Evolutionary conservation across 257 asterid species (phyloP).

Genomic region (Rubia yunnanensis): DNA sequence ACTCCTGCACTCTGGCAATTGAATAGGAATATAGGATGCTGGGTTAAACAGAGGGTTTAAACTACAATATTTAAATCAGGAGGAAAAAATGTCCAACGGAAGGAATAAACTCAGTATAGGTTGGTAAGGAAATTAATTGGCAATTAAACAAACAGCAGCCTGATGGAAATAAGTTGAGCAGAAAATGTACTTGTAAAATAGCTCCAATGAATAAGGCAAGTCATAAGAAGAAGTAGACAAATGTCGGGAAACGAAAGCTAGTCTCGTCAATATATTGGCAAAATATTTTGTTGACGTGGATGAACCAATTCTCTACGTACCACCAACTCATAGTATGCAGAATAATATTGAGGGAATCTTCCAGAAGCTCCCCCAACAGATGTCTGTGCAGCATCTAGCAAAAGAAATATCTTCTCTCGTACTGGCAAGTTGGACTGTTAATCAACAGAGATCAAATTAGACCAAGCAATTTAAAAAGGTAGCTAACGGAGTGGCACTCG

Average conservation of each 20-base stretch:
- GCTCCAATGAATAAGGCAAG: background rate
- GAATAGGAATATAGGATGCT: background rate
- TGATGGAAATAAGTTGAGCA: background rate
- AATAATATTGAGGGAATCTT: conserved; percentile 78
- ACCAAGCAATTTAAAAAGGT: conserved; percentile 3
- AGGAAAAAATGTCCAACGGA: background rate
- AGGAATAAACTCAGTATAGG: background rate
- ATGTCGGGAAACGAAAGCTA: background rate
- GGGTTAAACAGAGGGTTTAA: background rate
- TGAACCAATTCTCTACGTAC: conserved; percentile 31
- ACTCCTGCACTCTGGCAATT: conserved; percentile 83
- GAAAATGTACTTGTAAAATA: background rate
- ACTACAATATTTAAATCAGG: background rate
- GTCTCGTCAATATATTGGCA: background rate
- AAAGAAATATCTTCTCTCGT: conserved; percentile 80
- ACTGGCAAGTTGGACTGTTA: conserved; percentile 69
- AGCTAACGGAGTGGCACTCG: background rate
- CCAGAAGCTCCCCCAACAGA: conserved; percentile 96
- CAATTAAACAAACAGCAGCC: background rate
- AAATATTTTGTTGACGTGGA: background rate
- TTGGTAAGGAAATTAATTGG: background rate
- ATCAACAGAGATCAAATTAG: conserved; percentile 4
- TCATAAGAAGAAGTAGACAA: background rate
- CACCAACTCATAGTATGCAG: conserved; percentile 93
- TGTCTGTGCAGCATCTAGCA: conserved; percentile 93